Conservation (phyloP, 306 rosid genomes). For the Prosopis cineraria region DNA sequence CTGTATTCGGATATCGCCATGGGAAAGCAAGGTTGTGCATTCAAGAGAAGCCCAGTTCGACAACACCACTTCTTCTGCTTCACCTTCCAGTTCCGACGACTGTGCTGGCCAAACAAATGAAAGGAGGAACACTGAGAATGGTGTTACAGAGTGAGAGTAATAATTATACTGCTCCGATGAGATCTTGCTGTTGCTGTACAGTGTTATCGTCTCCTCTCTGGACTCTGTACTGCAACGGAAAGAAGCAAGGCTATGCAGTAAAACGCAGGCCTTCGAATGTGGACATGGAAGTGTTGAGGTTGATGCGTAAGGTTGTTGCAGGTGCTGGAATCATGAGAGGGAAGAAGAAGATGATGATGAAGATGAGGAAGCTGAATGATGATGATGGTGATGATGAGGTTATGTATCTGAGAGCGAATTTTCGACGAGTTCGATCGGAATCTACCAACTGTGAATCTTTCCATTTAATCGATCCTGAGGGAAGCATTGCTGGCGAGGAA, state of each 20-base stretch:
- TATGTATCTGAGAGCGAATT: conserved; percentile 74
- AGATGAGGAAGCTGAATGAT: background rate
- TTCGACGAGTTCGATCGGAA: conserved; percentile 60
- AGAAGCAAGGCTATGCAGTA: conserved; percentile 67
- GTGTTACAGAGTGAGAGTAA: conserved; percentile 51
- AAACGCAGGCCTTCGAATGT: conserved; percentile 49
- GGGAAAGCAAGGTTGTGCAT: conserved; percentile 74
- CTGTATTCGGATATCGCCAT: conserved; percentile 66
- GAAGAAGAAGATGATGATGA: conserved; percentile 12
- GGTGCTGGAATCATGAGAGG: conserved; percentile 68
- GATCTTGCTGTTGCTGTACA: background rate
- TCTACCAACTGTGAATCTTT: conserved; percentile 71
- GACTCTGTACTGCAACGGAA: conserved; percentile 76
- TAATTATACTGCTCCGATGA: background rate
- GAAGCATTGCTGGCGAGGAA: conserved; percentile 69
- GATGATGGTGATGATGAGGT: conserved; percentile 34
- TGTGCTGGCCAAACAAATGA: conserved; percentile 76
- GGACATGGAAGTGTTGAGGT: conserved; percentile 54
- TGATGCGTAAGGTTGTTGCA: conserved; percentile 52
- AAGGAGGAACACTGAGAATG: conserved; percentile 72
- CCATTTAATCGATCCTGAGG: conserved; percentile 81
- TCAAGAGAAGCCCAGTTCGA: conserved; percentile 53
- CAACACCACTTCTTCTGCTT: conserved; percentile 61
- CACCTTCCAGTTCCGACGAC: conserved; percentile 69
- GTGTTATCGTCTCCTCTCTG: conserved; percentile 65